Evolutionary conservation across 768 basidiomycete genomes (phyloP), one percentile per base, ranked within the genome.

Genomic region (Lactarius hengduanensis): DNA sequence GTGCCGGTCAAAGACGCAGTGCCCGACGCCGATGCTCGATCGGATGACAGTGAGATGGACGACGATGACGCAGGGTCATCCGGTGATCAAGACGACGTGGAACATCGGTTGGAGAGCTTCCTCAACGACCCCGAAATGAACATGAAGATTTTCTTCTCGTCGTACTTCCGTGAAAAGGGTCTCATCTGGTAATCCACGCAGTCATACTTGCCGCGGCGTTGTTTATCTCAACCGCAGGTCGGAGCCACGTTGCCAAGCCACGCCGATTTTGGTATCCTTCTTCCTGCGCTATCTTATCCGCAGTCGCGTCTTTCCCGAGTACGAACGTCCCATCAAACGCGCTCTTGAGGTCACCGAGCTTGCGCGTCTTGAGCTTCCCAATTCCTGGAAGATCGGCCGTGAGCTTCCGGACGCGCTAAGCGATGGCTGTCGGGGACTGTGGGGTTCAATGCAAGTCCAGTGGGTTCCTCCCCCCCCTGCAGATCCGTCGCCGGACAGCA

Each of bases 101-200:
- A 73, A 30, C 61, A 64, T 40, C 70, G 70, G 32, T 76, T 86
- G 61, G 71, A 78, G 0, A 68, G 74, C 4, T 93, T 93, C 74
- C 76, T 93, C 65, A 76, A 81, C 45, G 80, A 90, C 63, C 89
- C 91, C 0, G 88, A 86, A 69, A 74, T 73, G 10, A 75, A 79
- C 36, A 76, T 88, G 61, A 84, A 79, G 63, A 79, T 90, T 22
- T 93, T 91, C 75, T 78, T 93, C 66, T 88, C 89, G 0, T 88
- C 88, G 5, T 83, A 85, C 70, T 87, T 86, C 77, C 80, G 84
- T 41, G 82, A 85, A 62, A 84, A 85, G 64, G 91, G 91, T 30
- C 80, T 90, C 57, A 81, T 86, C 62, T 91, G 87, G 90, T 90
- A 62, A 34, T 53, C 22, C 13, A 5, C 18, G 16, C 28, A n/a